Evolutionary conservation across 129 eudicot genomes (phyloP), one percentile per base, ranked within the genome.

Genomic region (Pulicaria dysenterica): DNA sequence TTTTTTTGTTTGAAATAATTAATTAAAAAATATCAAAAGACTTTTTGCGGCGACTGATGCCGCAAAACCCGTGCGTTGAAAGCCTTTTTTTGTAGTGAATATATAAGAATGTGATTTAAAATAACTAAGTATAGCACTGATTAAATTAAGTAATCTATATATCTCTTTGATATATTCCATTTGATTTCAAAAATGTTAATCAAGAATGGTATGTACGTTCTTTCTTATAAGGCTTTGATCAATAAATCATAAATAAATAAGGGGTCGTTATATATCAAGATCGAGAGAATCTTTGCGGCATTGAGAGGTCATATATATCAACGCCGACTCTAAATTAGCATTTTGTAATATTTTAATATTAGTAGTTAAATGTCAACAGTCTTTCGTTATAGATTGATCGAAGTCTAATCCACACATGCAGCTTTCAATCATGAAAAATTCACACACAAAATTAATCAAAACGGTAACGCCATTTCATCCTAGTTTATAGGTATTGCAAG

Each of bases 261-360:
- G 31, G 54, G 75, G 75, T 43, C 75, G 34, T 42, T 5, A 44
- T 38, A 58, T 72, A 24, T 34, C 34, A 14, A 59, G 31, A 12
- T 9, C 1, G 1, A 1, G 46, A 38, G 61, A 50, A n/a, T 61
- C 58, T 46, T 73, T 63, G 57, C 13, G 46, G 24, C 37, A 62
- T n/a, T 58, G 57, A 73, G 70, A 73, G 78, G 78, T 62, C 78
- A 73, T 73, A 73, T 59, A 59, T 24, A 24, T 24, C 2, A 60
- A 73, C 55, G 77, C 12, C 69, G 60, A 46, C 39, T 64, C 37
- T 46, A 60, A 73, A 47, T 48, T 14, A 39, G 38, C 78, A 61
- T 38, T 43, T 16, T 73, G 14, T 45, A 34, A 72, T 70, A 72
- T 3, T 59, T 10, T 72, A 14, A 15, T 63, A 65, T 5, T 54